phyloP scores from a whole-genome alignment of 768 basidiomycete genomes.

The Suillus tomentosus region DNA sequence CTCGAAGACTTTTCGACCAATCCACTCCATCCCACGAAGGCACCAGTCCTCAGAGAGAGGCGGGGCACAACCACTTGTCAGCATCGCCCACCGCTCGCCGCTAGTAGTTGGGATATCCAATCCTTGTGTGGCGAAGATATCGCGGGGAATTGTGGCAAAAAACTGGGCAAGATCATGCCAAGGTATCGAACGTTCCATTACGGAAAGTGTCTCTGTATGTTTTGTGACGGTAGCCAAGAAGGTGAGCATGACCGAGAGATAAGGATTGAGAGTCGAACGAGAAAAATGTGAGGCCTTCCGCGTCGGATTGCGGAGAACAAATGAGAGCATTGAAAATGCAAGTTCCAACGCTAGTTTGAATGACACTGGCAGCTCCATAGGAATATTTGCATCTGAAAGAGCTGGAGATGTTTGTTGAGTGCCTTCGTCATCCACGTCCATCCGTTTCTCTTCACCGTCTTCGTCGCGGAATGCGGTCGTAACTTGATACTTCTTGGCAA shows the following conservation, averaged over 20 bases:
- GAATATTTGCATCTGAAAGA: slow-evolving; percentile 35
- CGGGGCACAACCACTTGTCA: slow-evolving; percentile 67
- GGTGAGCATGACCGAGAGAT: slow-evolving; percentile 83
- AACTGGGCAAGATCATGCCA: slow-evolving; percentile 77
- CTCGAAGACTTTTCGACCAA: slow-evolving; percentile 85
- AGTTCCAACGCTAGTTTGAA: slow-evolving; percentile 80
- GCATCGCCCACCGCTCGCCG: slow-evolving; percentile 62
- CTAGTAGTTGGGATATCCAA: slow-evolving; percentile 35
- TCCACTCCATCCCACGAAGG: slow-evolving; percentile 96
- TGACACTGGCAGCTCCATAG: slow-evolving; percentile 55
- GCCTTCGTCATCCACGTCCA: slow-evolving; percentile 65
- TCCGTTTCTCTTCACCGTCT: slow-evolving; percentile 51
- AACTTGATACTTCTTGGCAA: slow-evolving; percentile 46
- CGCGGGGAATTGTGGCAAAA: slow-evolving; percentile 60
- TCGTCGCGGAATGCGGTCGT: slow-evolving; percentile 28
- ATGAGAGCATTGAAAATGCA: slow-evolving; percentile 74
- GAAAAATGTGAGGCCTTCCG: slow-evolving; percentile 62
- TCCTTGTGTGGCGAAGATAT: slow-evolving; percentile 50
- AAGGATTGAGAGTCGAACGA: slow-evolving; percentile 72
- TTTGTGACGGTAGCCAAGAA: slow-evolving; percentile 82
- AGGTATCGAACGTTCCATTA: slow-evolving; percentile 79
- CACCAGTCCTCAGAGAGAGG: slow-evolving; percentile 95
- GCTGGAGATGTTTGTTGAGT: slow-evolving; percentile 28
- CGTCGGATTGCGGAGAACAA: slow-evolving; percentile 64
- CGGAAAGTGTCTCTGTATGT: slow-evolving; percentile 56